Base-by-base conservation (phyloP, 768 basidiomycete species). In the Lactifluus subvellereus region DNA sequence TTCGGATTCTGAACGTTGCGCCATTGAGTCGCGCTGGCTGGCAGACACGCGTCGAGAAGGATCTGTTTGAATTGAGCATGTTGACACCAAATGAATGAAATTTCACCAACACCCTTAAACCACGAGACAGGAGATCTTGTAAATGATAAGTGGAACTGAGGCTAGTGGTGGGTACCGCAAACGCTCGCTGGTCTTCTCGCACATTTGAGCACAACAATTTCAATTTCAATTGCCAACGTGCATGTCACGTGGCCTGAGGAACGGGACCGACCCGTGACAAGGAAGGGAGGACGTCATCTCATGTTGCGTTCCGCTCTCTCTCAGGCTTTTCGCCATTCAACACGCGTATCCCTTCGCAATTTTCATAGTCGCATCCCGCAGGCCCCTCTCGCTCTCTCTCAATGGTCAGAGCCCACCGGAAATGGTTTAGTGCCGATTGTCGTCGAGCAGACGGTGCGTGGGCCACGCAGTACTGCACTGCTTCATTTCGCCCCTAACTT, bases 341-440 rank as follows among this genome's bases (percentile, higher is more conserved):
- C 57, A 53, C 66, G 47, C 45, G 37, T 6, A 14, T 6, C 54
- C 43, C 51, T 54, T 27, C 59, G 60, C 22, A 35, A n/a, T 2
- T 1, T 54, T 53, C 27, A 48, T 49, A 38, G 30, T 10, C n/a
- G 38, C n/a, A 14, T 33, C 40, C 47, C 65, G 4, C 57, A 20
- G 69, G 84, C 86, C 64, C 83, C 85, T 22, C 70, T 84, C 32
- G 76, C 83, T 32, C 74, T 77, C 33, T 60, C 69, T 14, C 66
- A 71, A 45, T 71, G 69, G 71, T 76, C 76, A 56, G 78, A 77
- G 66, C 66, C 76, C 14, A 65, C 80, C 18, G 82, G 82, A 6
- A 76, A 82, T 32, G 79, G 82, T 33, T 81, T 96, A 54, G 91
- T 96, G 22, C 93, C 93, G 40, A 94, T 94, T 50, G 93, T 96